Percentiles rank a stretch among this genome's conserved stretches.
phyloP scores from a whole-genome alignment of 257 asterid species.

The Petunia axillaris region DNA sequence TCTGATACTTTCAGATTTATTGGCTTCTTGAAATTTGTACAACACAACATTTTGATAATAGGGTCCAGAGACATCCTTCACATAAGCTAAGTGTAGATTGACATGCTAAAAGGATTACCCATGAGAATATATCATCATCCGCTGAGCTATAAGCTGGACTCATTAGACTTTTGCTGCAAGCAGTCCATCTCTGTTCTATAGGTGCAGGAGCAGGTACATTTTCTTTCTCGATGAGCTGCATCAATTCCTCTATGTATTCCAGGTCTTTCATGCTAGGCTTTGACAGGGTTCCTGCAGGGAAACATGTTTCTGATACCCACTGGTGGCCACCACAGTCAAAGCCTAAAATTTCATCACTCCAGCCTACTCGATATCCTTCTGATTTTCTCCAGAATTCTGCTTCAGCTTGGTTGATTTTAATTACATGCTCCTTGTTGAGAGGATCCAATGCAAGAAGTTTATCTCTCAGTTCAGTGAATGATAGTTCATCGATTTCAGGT shows the following conservation, averaged over 20 bases:
- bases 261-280: constrained; percentile 89
- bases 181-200: constrained; percentile 98
- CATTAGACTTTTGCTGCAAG: constrained; percentile 80
- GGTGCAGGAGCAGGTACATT: constrained; percentile 96
- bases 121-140: constrained; percentile 77
- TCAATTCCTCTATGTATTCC: constrained; percentile 73
- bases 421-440: constrained; percentile 73
- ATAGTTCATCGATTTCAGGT: constrained; percentile 58
- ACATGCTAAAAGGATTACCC: constrained; percentile 54
- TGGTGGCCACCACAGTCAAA: constrained; percentile 99
- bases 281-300: constrained; percentile 88
- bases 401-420: constrained; percentile 84
- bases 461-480: constrained; percentile 92
- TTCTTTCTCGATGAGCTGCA: constrained; percentile 72
- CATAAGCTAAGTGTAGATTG: background rate
- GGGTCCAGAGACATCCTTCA: background rate
- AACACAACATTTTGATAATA: background rate
- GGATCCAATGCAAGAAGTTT: constrained; percentile 85
- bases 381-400: constrained; percentile 96
- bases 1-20: background rate
- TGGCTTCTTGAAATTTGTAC: constrained; percentile 11
- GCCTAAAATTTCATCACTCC: constrained; percentile 98
- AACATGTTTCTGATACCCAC: constrained; percentile 97
- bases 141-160: constrained; percentile 93
- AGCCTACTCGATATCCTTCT: constrained; percentile 93